phyloP scores from a whole-genome alignment of 768 basidiomycete species.

The Suillus hirtellus region DNA sequence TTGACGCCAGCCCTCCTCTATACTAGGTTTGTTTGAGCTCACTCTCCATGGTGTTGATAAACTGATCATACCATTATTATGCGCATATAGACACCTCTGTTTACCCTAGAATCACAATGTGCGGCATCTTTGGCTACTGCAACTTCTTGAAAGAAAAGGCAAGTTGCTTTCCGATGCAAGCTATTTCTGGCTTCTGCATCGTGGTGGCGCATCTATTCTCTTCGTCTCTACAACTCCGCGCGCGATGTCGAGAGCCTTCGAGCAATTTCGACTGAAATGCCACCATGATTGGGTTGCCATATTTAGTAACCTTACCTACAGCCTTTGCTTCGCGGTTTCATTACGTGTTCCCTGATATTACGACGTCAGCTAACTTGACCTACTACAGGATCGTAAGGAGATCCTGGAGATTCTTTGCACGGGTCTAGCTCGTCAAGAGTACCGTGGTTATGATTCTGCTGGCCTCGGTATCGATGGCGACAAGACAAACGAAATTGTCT shows the following conservation, averaged over 20 bases:
- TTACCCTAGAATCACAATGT: constrained; percentile 50
- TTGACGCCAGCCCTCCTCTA: neutral
- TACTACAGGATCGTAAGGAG: constrained; percentile 75
- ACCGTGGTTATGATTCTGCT: constrained; percentile 97
- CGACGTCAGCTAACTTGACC: constrained; percentile 12
- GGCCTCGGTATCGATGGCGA: constrained; percentile 92
- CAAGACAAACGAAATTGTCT: constrained; percentile 68
- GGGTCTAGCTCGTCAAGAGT: constrained; percentile 93
- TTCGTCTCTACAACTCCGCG: neutral
- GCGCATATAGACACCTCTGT: constrained; percentile 8
- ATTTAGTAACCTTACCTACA: constrained; percentile 19
- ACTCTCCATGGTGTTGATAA: neutral
- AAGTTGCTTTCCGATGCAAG: constrained; percentile 26
- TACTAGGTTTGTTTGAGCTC: constrained; percentile 14
- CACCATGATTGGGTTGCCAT: constrained; percentile 14
- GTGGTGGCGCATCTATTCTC: neutral
- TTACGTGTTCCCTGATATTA: constrained; percentile 4
- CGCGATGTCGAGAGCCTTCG: neutral
- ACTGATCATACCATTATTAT: constrained; percentile 10
- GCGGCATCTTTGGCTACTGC: constrained; percentile 97
- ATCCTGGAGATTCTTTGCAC: constrained; percentile 88
- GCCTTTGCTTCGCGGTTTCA: neutral
- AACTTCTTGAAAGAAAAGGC: constrained; percentile 95
- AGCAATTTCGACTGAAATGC: neutral
- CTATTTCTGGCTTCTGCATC: neutral